Evolutionary conservation across 2,329 filamentous ascomycete species (phyloP), one percentile per base, ranked within the genome.

Genomic region (Neonectria magnoliae): DNA sequence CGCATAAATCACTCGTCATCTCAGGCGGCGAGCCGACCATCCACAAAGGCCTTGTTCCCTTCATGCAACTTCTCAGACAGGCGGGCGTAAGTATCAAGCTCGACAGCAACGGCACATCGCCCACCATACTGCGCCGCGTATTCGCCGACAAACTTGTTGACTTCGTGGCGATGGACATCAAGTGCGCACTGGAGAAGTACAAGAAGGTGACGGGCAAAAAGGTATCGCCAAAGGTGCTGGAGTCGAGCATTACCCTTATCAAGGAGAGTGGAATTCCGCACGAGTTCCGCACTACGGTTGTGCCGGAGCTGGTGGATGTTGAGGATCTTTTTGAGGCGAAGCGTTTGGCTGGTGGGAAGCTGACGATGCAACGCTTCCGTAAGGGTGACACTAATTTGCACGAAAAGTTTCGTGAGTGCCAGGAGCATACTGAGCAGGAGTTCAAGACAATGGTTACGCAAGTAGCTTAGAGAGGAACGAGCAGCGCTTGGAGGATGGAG

Each of bases 111-210:
- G 71, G 71, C 0, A 73, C 71, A 2, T 65, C 69, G 0, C 68
- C 71, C 0, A 36, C 57, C 0, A 11, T 65, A 0, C 31, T 73
- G 4, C 52, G 56, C 1, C 55, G 68, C 6, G 31, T 68, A 0
- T 73, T 67, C 1, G 9, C 52, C 0, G 68, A 73, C 14, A 53
- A 55, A 0, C 61, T 73, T 1, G 57, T 69, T 6, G 64, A 67
- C 9, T 73, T 73, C 7, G 62, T 71, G 1, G 71, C 71, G 0
- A 73, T 73, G 71, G 71, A 73, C 2, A 73, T 73, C 14, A 73
- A 73, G 16, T 72, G 71, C 16, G 71, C 69, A 0, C 3, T 73
- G 4, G 68, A 73, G 14, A 73, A 72, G 1, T 73, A 73, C 42
- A 71, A 71, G 51, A 67, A 57, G 0, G 69, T 73, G 7, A 62